These are phyloP conservation scores for Cercospora beticola DNA, from an alignment of 2,329 filamentous ascomycete genomes.

Conservation along the genomic window DNA sequence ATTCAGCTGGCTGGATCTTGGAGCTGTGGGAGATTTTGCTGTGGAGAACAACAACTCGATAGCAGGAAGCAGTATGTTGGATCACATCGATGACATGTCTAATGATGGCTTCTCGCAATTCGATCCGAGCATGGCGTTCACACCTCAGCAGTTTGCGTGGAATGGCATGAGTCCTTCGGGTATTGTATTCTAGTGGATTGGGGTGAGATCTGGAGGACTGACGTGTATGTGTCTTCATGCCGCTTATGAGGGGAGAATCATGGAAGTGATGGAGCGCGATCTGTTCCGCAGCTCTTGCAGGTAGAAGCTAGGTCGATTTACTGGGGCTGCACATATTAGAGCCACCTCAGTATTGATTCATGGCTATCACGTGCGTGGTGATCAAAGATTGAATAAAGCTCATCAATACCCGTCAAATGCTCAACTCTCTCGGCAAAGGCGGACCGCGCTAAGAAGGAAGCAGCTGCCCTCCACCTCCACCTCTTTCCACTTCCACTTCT, in stretches of 20 bases:
- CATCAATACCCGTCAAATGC: neutral
- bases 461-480: neutral
- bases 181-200: conserved; percentile 29
- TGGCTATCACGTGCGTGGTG: neutral
- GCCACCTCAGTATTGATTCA: neutral
- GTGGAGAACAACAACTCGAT: conserved; percentile 36
- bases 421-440: neutral
- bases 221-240: neutral
- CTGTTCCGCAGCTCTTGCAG: no score
- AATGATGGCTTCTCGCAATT: conserved; percentile 34
- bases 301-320: neutral
- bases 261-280: no score
- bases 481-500: neutral
- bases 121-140: conserved; percentile 32
- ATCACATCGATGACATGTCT: conserved; percentile 33
- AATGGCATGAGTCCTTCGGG: conserved; percentile 30
- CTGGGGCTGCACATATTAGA: neutral
- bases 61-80: conserved; percentile 32
- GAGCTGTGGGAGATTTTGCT: conserved; percentile 59
- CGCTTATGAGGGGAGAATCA: no score
- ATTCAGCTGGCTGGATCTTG: conserved; percentile 63
- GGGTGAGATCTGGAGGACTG: neutral
- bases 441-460: neutral
- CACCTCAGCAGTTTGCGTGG: conserved; percentile 31
- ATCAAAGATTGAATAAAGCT: neutral